A percentile compares a stretch with the other conserved stretches of the same genome.
Conservation (phyloP, 2,329 filamentous ascomycete species). For the Laburnicola sp. region DNA sequence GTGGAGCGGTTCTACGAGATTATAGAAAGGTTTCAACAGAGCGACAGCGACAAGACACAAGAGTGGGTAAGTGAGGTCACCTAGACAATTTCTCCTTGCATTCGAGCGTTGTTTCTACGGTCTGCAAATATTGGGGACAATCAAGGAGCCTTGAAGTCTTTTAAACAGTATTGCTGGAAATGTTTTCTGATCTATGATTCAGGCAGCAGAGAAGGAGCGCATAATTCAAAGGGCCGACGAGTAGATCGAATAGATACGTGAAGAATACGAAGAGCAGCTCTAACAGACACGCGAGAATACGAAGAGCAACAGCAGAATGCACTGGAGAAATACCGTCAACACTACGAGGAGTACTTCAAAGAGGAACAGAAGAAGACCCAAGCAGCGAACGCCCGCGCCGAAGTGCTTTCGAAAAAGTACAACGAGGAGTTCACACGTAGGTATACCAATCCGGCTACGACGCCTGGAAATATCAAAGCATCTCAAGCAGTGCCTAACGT, state of each 20-base stretch:
- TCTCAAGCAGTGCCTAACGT: not conserved
- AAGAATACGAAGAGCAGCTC: not conserved
- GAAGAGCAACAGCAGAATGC: constrained; percentile 1
- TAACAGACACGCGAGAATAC: not conserved
- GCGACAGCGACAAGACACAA: not conserved
- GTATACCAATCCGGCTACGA: not conserved
- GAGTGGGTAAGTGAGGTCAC: not conserved
- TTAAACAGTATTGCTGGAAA: too few species aligned
- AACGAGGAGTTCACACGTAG: not conserved
- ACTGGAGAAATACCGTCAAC: not conserved
- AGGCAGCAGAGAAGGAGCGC: not conserved
- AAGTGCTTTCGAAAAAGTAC: not conserved
- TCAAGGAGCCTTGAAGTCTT: too few species aligned
- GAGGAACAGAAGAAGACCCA: not conserved
- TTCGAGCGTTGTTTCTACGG: too few species aligned
- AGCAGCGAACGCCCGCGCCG: constrained; percentile 1
- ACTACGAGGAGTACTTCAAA: not conserved
- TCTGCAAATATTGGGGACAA: too few species aligned
- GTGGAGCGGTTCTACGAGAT: not conserved
- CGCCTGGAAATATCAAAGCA: not conserved
- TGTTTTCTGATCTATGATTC: too few species aligned
- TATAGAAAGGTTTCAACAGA: not conserved
- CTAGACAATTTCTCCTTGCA: too few species aligned
- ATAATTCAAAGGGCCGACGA: not conserved
- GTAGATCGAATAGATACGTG: too few species aligned